These are phyloP conservation scores for Rubus idaeus DNA, from an alignment of 306 rosid species.

Conservation along the genomic window DNA sequence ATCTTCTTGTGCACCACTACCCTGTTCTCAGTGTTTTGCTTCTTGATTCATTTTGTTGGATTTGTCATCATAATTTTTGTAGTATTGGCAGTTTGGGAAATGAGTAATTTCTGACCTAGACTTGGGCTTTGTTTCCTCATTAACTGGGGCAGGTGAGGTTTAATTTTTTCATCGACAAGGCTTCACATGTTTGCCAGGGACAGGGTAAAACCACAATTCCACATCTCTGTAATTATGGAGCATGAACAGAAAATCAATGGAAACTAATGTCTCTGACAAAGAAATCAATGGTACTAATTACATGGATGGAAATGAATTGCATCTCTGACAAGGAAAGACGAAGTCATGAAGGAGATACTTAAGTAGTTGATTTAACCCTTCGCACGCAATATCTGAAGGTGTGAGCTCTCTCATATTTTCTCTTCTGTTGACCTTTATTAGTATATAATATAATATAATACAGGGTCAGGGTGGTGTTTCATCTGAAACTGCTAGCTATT, in stretches of 20 bases:
- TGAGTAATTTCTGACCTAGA: not conserved
- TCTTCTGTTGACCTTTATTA: not conserved
- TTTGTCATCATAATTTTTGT: not conserved
- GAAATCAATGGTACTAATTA: not conserved
- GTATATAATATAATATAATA: not conserved
- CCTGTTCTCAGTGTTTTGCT: too few species aligned
- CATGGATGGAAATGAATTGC: not conserved
- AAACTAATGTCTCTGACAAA: slow-evolving; percentile 6
- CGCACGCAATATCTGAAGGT: slow-evolving; percentile 15
- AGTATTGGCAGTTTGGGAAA: not conserved
- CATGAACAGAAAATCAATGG: not conserved
- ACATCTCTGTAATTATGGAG: slow-evolving; percentile 14
- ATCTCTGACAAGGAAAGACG: not conserved
- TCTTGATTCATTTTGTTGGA: not conserved
- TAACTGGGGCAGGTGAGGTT: not conserved
- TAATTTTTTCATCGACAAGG: not conserved
- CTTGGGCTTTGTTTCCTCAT: not conserved
- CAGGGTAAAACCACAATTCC: too few species aligned
- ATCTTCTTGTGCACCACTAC: not conserved
- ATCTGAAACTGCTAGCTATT: not conserved
- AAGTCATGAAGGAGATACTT: too few species aligned
- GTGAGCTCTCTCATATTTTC: not conserved
- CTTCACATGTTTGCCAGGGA: too few species aligned
- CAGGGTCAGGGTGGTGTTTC: not conserved
- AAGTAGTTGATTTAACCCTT: slow-evolving; percentile 16